These are phyloP conservation scores for Cyamopsis tetragonoloba DNA, from an alignment of 306 rosid species.

Conservation along the genomic window DNA sequence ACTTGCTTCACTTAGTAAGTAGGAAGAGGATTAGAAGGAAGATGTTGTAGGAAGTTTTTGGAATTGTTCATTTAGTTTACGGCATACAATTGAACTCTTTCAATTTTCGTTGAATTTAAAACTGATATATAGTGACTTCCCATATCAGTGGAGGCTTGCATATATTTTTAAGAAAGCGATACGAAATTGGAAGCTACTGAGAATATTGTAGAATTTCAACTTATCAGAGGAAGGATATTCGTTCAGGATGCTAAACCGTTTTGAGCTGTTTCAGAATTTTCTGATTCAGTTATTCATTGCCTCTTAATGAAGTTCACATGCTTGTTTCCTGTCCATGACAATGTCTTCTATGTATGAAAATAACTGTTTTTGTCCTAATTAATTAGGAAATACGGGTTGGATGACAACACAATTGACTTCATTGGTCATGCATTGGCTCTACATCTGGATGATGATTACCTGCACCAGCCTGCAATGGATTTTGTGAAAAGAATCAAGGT, in stretches of 20 bases:
- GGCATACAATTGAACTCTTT: neutral
- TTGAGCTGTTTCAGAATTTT: neutral
- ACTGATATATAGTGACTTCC: neutral
- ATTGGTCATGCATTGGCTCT: conserved; percentile 92
- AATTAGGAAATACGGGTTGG: conserved; percentile 79
- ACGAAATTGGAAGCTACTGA: neutral
- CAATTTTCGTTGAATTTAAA: neutral
- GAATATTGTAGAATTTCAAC: neutral
- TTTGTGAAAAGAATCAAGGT: conserved; percentile 77
- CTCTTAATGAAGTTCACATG: neutral
- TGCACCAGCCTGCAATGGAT: conserved; percentile 70
- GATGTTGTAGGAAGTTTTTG: too few relatives aligned
- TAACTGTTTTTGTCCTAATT: conserved; percentile 27
- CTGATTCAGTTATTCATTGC: neutral
- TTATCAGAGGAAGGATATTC: neutral
- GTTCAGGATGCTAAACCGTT: neutral
- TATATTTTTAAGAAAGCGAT: neutral
- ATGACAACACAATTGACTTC: conserved; percentile 78
- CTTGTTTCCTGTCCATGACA: neutral
- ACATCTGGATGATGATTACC: conserved; percentile 69
- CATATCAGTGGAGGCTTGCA: neutral
- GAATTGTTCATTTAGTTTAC: neutral
- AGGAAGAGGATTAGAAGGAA: too few relatives aligned
- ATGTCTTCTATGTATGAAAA: neutral
- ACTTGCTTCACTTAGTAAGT: too few relatives aligned